phyloP scores from a whole-genome alignment of 2,329 filamentous ascomycete species.

The Pleomassaria siparia region DNA sequence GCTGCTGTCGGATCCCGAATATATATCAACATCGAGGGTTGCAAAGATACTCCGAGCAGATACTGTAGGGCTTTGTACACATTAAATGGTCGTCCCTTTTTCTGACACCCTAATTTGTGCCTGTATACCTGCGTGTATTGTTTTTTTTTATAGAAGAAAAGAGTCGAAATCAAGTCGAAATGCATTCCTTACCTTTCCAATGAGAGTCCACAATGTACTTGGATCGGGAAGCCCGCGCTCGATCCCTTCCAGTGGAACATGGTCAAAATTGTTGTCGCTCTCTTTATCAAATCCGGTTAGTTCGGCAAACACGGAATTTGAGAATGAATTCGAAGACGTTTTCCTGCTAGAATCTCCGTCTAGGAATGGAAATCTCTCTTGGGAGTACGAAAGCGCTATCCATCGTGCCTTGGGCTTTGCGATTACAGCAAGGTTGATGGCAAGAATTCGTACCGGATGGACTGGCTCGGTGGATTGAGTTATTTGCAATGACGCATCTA shows the following conservation, averaged over 20 bases:
- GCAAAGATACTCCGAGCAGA: too few species aligned
- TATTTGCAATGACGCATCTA: conserved; percentile 2
- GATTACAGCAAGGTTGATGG: conserved; percentile 43
- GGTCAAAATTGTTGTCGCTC: conserved; percentile 18
- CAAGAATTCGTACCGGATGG: conserved; percentile 43
- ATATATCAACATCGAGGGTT: too few species aligned
- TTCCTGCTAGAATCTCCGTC: background rate
- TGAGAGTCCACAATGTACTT: conserved; percentile 39
- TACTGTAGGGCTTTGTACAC: too few species aligned
- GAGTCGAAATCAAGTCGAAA: background rate
- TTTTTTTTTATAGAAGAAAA: background rate
- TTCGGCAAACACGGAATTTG: background rate
- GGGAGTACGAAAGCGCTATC: conserved; percentile 44
- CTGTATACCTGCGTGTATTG: too few species aligned
- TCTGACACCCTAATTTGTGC: too few species aligned
- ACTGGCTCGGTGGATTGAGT: conserved; percentile 19
- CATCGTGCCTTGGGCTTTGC: conserved; percentile 41
- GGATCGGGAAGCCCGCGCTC: conserved; percentile 42
- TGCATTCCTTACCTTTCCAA: conserved; percentile 21
- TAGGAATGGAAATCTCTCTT: conserved; percentile 44
- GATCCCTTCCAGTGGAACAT: conserved; percentile 28
- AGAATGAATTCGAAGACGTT: background rate
- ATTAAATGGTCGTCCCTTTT: too few species aligned
- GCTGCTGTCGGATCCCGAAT: too few species aligned
- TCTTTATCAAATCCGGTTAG: background rate